Percentiles rank a stretch among this genome's conserved stretches.
These are phyloP conservation scores for Byssoonygena ceratinophila DNA, from an alignment of 2,329 filamentous ascomycete genomes.

Conservation along the genomic window DNA sequence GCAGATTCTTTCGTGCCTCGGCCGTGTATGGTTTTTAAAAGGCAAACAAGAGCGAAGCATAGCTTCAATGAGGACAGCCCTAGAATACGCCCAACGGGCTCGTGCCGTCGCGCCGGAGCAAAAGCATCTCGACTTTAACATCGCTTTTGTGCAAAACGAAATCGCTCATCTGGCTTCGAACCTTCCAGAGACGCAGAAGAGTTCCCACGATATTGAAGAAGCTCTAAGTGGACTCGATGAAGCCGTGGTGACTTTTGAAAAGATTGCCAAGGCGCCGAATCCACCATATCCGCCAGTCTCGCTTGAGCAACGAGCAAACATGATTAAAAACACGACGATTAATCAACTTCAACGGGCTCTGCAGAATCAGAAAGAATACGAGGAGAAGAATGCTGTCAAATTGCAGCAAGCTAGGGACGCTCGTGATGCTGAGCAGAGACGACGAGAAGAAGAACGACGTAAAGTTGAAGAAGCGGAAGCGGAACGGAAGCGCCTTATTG, in stretches of 20 bases:
- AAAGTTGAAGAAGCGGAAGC: constrained; percentile 57
- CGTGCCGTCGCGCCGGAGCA: constrained; percentile 70
- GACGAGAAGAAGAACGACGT: constrained; percentile 65
- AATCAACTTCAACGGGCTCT: constrained; percentile 81
- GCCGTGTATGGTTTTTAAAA: constrained; percentile 75
- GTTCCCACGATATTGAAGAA: constrained; percentile 67
- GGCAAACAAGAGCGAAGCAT: constrained; percentile 59
- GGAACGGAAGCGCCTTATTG: constrained; percentile 67
- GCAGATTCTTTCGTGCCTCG: constrained; percentile 71
- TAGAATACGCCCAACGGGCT: constrained; percentile 56
- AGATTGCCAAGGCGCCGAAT: constrained; percentile 50
- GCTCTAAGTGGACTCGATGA: constrained; percentile 72
- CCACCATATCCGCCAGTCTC: constrained; percentile 84
- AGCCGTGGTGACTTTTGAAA: constrained; percentile 61
- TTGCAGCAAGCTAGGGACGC: constrained; percentile 67
- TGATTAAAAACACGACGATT: constrained; percentile 90
- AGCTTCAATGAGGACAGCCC: constrained; percentile 51
- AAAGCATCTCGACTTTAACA: constrained; percentile 90
- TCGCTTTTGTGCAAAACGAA: constrained; percentile 94
- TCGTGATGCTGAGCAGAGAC: constrained; percentile 67
- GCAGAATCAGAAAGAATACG: constrained; percentile 77
- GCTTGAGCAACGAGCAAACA: constrained; percentile 89
- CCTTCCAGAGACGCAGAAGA: constrained; percentile 64
- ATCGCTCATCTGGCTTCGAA: constrained; percentile 70
- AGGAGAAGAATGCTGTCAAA: constrained; percentile 83